phyloP scores from a whole-genome alignment of 192 early-diverging fungal genomes.

The Coemansia brasiliensis region DNA sequence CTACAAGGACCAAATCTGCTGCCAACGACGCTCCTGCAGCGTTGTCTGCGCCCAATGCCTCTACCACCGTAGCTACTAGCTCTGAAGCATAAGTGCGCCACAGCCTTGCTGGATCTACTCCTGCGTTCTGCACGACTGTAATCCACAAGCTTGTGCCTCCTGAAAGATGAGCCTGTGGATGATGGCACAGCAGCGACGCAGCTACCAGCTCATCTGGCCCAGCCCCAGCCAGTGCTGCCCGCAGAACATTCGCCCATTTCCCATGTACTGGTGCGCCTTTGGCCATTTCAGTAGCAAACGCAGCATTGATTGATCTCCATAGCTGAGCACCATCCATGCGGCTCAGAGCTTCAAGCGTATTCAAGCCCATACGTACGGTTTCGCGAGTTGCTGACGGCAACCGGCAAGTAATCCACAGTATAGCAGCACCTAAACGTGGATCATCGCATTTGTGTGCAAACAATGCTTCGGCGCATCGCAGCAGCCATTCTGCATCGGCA shows the following conservation, averaged over 20 bases:
- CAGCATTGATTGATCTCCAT: slow-evolving; percentile 18
- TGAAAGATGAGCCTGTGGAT: slow-evolving; percentile 14
- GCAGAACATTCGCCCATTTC: slow-evolving; percentile 31
- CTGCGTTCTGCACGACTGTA: slow-evolving; percentile 71
- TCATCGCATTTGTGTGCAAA: slow-evolving; percentile 35
- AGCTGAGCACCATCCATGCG: slow-evolving; percentile 16
- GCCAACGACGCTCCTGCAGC: slow-evolving; percentile 22
- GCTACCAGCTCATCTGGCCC: slow-evolving; percentile 43
- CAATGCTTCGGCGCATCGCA: slow-evolving; percentile 58
- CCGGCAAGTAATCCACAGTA: slow-evolving; percentile 40
- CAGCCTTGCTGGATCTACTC: slow-evolving; percentile 69
- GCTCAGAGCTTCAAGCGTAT: slow-evolving; percentile 20
- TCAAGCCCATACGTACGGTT: slow-evolving; percentile 2
- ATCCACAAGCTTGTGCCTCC: slow-evolving; percentile 82
- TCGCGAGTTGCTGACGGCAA: slow-evolving; percentile 30
- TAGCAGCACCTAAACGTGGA: slow-evolving; percentile 18
- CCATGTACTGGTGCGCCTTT: not conserved
- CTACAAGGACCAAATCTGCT: slow-evolving; percentile 33
- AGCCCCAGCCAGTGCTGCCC: slow-evolving; percentile 10
- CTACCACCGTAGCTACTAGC: slow-evolving; percentile 54
- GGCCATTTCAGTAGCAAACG: slow-evolving; percentile 11
- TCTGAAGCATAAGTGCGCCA: slow-evolving; percentile 41
- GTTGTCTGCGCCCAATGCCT: slow-evolving; percentile 42
- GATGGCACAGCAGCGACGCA: slow-evolving; percentile 57
- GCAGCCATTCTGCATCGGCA: slow-evolving; percentile 68